phyloP scores from a whole-genome alignment of 768 basidiomycete genomes.

The Lentinula sp. region DNA sequence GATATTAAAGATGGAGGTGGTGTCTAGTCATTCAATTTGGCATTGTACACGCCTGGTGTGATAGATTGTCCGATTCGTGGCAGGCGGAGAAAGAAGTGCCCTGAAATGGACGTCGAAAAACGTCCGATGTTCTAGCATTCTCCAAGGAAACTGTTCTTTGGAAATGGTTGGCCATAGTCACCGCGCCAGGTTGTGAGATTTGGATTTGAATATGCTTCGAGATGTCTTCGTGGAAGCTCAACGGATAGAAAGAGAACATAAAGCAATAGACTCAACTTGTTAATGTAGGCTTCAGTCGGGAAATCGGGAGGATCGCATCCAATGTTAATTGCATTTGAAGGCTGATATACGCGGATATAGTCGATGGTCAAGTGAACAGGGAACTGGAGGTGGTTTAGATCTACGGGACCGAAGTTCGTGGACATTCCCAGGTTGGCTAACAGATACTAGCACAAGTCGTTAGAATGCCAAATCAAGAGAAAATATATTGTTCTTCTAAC shows the following conservation, averaged over 20 bases:
- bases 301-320: slow-evolving; percentile 58
- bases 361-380: slow-evolving; percentile 50
- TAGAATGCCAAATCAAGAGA: slow-evolving; percentile 10
- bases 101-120: neutral
- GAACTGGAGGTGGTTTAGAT: slow-evolving; percentile 43
- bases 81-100: neutral
- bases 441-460: slow-evolving; percentile 41
- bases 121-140: slow-evolving; percentile 8
- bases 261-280: slow-evolving; percentile 28
- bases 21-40: neutral
- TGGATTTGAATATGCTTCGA: slow-evolving; percentile 60
- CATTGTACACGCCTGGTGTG: neutral
- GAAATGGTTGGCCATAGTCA: slow-evolving; percentile 42
- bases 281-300: slow-evolving; percentile 61
- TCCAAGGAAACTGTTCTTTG: slow-evolving; percentile 41
- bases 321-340: slow-evolving; percentile 41
- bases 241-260: slow-evolving; percentile 18
- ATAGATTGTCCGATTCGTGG: neutral
- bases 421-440: slow-evolving; percentile 60
- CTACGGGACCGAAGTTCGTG: slow-evolving; percentile 47
- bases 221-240: slow-evolving; percentile 32
- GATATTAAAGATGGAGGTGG: neutral
- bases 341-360: slow-evolving; percentile 71
- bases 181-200: slow-evolving; percentile 38
- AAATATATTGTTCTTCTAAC: slow-evolving; percentile 22